Evolutionary conservation across 441 rosid genomes (phyloP), one percentile per base, ranked within the genome.

Genomic region (Populus hybrid): DNA sequence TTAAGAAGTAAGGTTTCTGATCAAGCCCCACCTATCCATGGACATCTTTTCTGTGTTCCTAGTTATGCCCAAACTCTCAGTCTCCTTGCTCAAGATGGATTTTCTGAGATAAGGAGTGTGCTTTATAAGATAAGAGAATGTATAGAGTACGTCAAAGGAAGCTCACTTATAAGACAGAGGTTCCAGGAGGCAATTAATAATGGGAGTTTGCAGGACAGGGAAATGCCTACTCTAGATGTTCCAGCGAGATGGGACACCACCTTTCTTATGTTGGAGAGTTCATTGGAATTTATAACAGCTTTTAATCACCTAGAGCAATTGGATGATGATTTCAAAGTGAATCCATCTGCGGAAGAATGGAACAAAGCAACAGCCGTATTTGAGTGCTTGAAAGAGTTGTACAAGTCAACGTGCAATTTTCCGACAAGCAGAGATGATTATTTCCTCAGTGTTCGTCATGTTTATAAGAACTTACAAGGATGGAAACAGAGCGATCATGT

Each of bases 101-200:
- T 7, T 59, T 59, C 10, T 7, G 24, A 59, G 64, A n/a, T 59
- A 59, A 59, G 64, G 10, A 2, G 64, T 59, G 9, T 59, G 9
- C 64, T 59, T n/a, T n/a, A 59, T 59, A 59, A 59, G 64, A 59
- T 59, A 59, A 59, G 64, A 59, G 64, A 59, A 59, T n/a, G 64
- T 7, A 59, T 59, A 59, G 64, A 59, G 64, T n/a, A 59, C 10
- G 64, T 59, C 4, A 59, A n/a, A 0, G 64, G 64, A 59, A 59
- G 64, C 23, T 19, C 64, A 59, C 64, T 59, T n/a, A 0, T 0
- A 59, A 59, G 64, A 4, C 64, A 7, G 64, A 59, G 0, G 64
- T 59, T 59, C 0, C 24, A 59, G 64, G 1, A 2, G 64, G 24
- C 64, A 59, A 59, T 59, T n/a, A 2, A 0, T 59, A 6, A 59